Evolutionary conservation across 202 grass and related monocot species (phyloP).

Genomic region (Sporobolus alterniflorus): DNA sequence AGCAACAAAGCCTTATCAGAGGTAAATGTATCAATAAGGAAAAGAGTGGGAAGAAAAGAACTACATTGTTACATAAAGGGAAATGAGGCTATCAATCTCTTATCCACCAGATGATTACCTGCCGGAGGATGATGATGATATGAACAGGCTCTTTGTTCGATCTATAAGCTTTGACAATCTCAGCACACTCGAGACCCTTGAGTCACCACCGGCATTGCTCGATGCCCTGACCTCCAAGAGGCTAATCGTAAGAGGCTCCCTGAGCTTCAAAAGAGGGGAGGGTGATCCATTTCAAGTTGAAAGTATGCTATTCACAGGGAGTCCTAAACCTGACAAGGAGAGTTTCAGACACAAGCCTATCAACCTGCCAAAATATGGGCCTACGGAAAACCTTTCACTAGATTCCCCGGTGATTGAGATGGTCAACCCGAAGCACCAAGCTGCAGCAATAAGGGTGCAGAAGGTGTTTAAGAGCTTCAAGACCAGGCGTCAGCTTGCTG

Average conservation of each 20-base stretch:
- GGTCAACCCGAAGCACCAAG: conserved; percentile 67
- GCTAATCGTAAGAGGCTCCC: conserved; percentile 46
- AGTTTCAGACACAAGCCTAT: conserved; percentile 35
- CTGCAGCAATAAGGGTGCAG: conserved; percentile 79
- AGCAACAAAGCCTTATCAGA: background rate
- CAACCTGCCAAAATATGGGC: conserved; percentile 43
- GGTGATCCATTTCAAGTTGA: conserved; percentile 40
- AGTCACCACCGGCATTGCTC: conserved; percentile 30
- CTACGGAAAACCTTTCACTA: conserved; percentile 34
- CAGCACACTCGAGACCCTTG: conserved; percentile 33
- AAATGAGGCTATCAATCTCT: conserved; percentile 76
- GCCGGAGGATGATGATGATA: conserved; percentile 52
- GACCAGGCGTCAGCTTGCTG: conserved; percentile 87
- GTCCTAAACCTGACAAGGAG: conserved; percentile 42
- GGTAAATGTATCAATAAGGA: conserved; percentile 7
- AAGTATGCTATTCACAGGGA: conserved; percentile 46
- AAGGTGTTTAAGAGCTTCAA: conserved; percentile 95
- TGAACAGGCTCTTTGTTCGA: conserved; percentile 52
- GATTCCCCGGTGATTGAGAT: conserved; percentile 47
- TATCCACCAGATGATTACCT: conserved; percentile 63
- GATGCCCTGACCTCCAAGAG: conserved; percentile 41
- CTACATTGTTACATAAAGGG: conserved; percentile 1
- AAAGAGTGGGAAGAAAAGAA: conserved; percentile 17
- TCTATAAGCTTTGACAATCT: conserved; percentile 55
- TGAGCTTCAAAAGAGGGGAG: conserved; percentile 61